A percentile compares a stretch with the other conserved stretches of the same genome.
Evolutionary conservation across 805 yeast genomes (phyloP).

Genomic region (Barnettozyma sp.): DNA sequence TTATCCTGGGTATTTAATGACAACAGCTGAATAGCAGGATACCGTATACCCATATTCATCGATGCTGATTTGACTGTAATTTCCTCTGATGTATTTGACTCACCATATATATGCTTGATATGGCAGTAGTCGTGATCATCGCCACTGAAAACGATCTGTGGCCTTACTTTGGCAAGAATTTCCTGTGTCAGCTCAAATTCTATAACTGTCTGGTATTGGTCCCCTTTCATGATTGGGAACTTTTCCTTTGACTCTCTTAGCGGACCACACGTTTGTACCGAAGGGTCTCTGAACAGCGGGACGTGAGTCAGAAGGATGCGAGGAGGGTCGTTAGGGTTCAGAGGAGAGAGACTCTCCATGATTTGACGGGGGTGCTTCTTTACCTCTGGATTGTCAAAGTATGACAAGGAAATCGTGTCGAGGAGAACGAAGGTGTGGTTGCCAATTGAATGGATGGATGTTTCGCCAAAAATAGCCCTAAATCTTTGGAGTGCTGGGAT

Average conservation of each 20-base stretch:
- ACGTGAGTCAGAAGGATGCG: conserved; percentile 77
- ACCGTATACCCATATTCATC: conserved; percentile 84
- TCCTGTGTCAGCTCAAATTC: conserved; percentile 51
- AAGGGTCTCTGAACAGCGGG: conserved; percentile 70
- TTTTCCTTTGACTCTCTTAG: conserved; percentile 57
- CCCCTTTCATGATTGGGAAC: conserved; percentile 69
- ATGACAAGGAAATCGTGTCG: conserved; percentile 80
- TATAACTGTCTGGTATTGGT: conserved; percentile 87
- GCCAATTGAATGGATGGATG: conserved; percentile 45
- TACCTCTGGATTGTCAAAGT: conserved; percentile 40
- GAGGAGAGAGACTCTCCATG: conserved; percentile 32
- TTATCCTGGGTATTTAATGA: conserved; percentile 41
- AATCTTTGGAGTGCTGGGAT: conserved; percentile 56
- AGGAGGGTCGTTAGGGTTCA: conserved; percentile 36
- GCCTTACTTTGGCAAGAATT: conserved; percentile 53
- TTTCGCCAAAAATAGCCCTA: conserved; percentile 63
- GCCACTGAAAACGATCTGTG: conserved; percentile 73
- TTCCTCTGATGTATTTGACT: conserved; percentile 45
- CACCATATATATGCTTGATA: conserved; percentile 42
- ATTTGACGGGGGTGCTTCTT: conserved; percentile 45
- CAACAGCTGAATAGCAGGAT: conserved; percentile 82
- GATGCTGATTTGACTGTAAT: conserved; percentile 84
- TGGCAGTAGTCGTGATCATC: conserved; percentile 98
- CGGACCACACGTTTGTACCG: conserved; percentile 63
- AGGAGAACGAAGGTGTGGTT: conserved; percentile 71